Conservation (phyloP, 116 monocot species). For the Posidonia oceanica region DNA sequence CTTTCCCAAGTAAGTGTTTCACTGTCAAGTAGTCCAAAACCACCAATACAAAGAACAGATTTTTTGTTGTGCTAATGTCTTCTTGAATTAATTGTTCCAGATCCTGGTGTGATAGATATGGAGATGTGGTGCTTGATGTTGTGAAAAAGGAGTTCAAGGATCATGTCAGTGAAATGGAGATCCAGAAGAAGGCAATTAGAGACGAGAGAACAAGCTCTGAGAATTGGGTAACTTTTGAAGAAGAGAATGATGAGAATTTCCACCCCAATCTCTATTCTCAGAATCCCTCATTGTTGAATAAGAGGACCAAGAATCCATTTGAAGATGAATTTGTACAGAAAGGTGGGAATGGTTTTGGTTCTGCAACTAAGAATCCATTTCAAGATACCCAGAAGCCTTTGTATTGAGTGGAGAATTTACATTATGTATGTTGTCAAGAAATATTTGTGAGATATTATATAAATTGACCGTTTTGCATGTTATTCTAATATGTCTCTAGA, state of each 20-base stretch:
- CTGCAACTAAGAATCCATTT: conserved; percentile 11
- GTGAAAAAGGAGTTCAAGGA: conserved; percentile 78
- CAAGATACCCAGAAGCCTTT: conserved; percentile 8
- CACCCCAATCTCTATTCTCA: conserved; percentile 46
- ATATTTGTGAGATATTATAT: too few relatives aligned
- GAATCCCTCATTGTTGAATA: not conserved
- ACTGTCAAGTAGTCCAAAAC: too few relatives aligned
- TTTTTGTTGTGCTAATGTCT: not conserved
- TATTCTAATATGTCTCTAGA: too few relatives aligned
- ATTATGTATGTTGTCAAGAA: too few relatives aligned
- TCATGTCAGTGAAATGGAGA: conserved; percentile 65
- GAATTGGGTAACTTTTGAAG: conserved; percentile 14
- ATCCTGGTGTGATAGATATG: conserved; percentile 63
- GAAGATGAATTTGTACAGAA: not conserved
- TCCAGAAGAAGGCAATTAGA: conserved; percentile 9
- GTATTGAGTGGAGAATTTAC: too few relatives aligned
- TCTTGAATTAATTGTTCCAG: conserved; percentile 16
- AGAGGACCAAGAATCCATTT: conserved; percentile 6
- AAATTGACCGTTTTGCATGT: too few relatives aligned
- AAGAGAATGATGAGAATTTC: conserved; percentile 40
- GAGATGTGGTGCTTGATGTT: conserved; percentile 56
- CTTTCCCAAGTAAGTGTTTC: conserved; percentile 51
- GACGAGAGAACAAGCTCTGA: conserved; percentile 11
- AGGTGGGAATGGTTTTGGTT: not conserved
- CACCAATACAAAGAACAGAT: not conserved